These are phyloP conservation scores for Diaporthe citriasiana DNA, from an alignment of 2,329 filamentous ascomycete genomes.

Conservation along the genomic window DNA sequence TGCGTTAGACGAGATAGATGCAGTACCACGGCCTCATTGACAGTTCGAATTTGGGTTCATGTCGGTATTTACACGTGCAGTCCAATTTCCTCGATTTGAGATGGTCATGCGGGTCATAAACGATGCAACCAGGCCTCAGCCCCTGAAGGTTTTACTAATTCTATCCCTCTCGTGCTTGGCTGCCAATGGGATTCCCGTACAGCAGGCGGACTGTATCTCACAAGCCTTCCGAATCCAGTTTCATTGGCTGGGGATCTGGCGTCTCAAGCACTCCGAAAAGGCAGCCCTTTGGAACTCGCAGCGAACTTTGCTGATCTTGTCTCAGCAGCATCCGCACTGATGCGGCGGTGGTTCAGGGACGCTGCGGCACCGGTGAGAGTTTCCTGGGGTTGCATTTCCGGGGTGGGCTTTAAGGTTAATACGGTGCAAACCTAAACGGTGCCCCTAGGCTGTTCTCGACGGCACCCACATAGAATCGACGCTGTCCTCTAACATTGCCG, in stretches of 20 bases:
- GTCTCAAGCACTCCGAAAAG: constrained; percentile 21
- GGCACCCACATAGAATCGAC: neutral
- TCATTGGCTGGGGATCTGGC: constrained; percentile 21
- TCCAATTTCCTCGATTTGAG: constrained; percentile 12
- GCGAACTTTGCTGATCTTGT: constrained; percentile 32
- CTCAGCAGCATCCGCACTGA: constrained; percentile 27
- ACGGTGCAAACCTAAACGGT: constrained; percentile 5
- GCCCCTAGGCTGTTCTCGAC: neutral
- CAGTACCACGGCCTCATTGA: neutral
- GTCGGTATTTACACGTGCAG: constrained; percentile 3
- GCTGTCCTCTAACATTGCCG: constrained; percentile 11
- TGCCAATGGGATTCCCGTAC: neutral
- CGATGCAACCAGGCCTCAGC: constrained; percentile 11
- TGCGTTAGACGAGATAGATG: neutral
- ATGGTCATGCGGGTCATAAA: constrained; percentile 22
- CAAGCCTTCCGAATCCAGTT: constrained; percentile 26
- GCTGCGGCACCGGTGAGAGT: constrained; percentile 1
- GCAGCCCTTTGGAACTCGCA: constrained; percentile 27
- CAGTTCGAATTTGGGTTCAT: neutral
- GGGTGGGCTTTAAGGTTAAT: constrained; percentile 24
- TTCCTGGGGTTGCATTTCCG: constrained; percentile 29
- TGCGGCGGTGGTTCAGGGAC: constrained; percentile 28
- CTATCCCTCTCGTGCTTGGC: neutral
- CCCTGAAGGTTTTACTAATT: neutral
- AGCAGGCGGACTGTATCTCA: neutral